Conservation (phyloP, 164 flowering plant species). For the Echeveria elegans region DNA sequence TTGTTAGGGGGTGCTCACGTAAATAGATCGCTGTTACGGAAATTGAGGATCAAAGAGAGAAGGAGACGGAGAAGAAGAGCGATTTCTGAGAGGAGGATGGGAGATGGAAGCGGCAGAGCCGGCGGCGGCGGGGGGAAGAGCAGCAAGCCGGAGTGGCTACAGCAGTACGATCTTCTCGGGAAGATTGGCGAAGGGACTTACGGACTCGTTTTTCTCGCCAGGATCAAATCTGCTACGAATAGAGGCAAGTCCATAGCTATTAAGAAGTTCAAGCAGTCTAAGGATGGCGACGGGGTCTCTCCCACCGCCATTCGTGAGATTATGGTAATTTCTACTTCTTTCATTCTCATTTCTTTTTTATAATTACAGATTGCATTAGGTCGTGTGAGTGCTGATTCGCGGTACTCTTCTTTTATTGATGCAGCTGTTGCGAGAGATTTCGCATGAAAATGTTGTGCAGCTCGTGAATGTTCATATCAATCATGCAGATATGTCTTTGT, state of each 20-base stretch:
- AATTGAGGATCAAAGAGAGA: background rate
- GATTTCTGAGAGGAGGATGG: too few species aligned
- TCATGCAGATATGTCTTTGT: conserved; percentile 86
- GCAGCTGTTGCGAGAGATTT: conserved; percentile 84
- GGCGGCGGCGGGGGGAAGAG: conserved; percentile 9
- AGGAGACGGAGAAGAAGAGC: too few species aligned
- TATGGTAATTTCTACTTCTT: conserved; percentile 34
- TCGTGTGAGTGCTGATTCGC: background rate
- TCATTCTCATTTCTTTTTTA: background rate
- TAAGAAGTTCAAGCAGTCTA: conserved; percentile 96
- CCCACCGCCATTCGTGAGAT: conserved; percentile 99
- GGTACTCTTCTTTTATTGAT: conserved; percentile 8
- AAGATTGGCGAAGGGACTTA: conserved; percentile 99
- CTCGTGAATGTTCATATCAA: conserved; percentile 97
- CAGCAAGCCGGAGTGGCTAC: conserved; percentile 90
- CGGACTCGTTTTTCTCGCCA: conserved; percentile 91
- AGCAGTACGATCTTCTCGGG: conserved; percentile 91
- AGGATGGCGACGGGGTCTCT: conserved; percentile 98
- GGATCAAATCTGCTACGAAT: conserved; percentile 43
- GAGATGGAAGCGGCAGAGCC: conserved; percentile 11
- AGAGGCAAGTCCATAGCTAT: conserved; percentile 90
- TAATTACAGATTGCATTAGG: too few species aligned
- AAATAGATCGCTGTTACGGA: background rate
- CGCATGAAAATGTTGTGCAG: conserved; percentile 94
- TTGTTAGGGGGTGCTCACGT: background rate